Evolutionary conservation across 1,139 yeast species (phyloP).

Genomic region (Diutina catenulata): DNA sequence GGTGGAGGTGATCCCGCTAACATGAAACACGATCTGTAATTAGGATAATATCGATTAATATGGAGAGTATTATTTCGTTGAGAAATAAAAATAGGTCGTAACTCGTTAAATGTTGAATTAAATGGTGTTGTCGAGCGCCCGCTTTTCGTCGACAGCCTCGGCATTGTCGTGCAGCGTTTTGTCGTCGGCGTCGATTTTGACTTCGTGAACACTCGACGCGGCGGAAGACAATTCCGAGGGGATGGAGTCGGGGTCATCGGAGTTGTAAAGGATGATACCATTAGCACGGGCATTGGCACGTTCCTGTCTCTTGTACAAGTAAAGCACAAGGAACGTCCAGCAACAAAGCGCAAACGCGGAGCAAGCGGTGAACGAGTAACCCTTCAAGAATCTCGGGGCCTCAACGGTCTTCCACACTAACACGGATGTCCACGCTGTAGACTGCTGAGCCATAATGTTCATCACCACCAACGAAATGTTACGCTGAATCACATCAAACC

Average conservation of each 20-base stretch:
- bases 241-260: conserved; percentile 12
- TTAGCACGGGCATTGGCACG: conserved; percentile 36
- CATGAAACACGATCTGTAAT: too few relatives aligned
- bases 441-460: conserved; percentile 32
- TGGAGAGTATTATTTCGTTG: not conserved
- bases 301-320: conserved; percentile 48
- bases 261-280: conserved; percentile 39
- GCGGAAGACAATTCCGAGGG: not conserved
- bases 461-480: conserved; percentile 32
- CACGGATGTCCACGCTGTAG: conserved; percentile 33
- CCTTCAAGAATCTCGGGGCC: conserved; percentile 28
- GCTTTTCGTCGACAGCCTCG: not conserved
- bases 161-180: not conserved
- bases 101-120: not conserved
- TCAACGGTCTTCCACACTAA: conserved; percentile 31
- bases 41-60: too few relatives aligned
- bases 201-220: too few relatives aligned
- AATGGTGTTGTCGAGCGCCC: not conserved
- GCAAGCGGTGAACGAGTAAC: conserved; percentile 24
- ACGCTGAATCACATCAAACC: conserved; percentile 32
- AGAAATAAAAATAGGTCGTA: not conserved
- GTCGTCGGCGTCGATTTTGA: not conserved
- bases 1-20: too few relatives aligned
- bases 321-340: conserved; percentile 26
- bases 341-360: not conserved